Percentiles rank a stretch among this genome's conserved stretches.
Conservation (phyloP, 495 filamentous ascomycete species). For the Lepidopterella palustris region DNA sequence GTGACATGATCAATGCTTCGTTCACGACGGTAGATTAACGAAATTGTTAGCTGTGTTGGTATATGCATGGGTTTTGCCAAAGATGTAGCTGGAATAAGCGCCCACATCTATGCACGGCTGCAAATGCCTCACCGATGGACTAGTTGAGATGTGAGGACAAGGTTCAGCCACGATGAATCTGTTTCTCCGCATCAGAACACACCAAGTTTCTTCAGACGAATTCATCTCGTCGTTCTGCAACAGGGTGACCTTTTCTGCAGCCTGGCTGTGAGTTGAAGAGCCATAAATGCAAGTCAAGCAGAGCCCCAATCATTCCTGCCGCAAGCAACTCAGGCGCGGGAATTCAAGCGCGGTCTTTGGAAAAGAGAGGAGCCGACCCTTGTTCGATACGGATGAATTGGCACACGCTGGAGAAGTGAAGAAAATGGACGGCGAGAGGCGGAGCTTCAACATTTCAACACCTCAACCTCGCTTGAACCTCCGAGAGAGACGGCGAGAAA, state of each 20-base stretch:
- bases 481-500: too few relatives aligned
- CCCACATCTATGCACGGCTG: too few relatives aligned
- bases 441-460: too few relatives aligned
- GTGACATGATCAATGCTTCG: neutral
- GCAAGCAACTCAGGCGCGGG: neutral
- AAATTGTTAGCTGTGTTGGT: constrained; percentile 1
- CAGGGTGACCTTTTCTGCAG: constrained; percentile 5
- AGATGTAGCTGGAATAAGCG: constrained; percentile 7
- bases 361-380: too few relatives aligned
- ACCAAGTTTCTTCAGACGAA: neutral
- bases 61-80: neutral
- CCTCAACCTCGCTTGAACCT: too few relatives aligned
- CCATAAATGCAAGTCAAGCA: neutral
- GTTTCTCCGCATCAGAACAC: neutral
- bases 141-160: neutral
- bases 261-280: constrained; percentile 4
- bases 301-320: neutral
- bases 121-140: neutral
- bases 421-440: too few relatives aligned
- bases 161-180: neutral
- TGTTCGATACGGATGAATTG: too few relatives aligned
- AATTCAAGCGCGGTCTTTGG: neutral
- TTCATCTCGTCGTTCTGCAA: neutral
- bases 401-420: too few relatives aligned
- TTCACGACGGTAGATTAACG: neutral